These are phyloP conservation scores for Poteriospumella lacustris DNA, from an alignment of 108 stramenopile genomes.

Conservation along the genomic window DNA sequence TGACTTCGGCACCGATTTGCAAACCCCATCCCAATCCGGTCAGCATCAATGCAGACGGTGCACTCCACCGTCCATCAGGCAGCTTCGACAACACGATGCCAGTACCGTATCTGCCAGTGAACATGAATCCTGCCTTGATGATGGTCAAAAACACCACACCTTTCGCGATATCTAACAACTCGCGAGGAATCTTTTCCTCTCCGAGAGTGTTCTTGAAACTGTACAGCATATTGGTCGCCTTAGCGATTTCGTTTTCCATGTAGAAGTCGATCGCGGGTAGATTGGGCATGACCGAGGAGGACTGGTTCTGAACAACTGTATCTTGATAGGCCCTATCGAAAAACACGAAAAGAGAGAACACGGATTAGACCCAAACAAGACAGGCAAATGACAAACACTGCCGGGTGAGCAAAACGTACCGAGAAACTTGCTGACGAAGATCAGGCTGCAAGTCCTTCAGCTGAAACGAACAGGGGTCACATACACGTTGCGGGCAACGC, in stretches of 20 bases:
- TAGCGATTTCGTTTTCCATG: constrained; percentile 49
- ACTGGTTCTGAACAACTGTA: constrained; percentile 36
- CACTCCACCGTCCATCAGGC: constrained; percentile 75
- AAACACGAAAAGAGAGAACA: background rate
- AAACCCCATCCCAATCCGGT: constrained; percentile 71
- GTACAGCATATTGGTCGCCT: constrained; percentile 50
- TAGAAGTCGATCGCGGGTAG: constrained; percentile 45
- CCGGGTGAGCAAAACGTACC: too few species aligned
- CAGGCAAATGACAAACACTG: background rate
- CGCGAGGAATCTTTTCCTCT: constrained; percentile 47
- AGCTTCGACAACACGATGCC: constrained; percentile 72
- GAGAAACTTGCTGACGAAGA: background rate
- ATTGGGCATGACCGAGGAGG: constrained; percentile 9
- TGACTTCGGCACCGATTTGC: constrained; percentile 75
- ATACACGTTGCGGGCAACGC: constrained; percentile 42
- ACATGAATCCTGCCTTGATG: constrained; percentile 74
- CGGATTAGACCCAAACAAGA: constrained; percentile 14
- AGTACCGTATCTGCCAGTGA: constrained; percentile 67
- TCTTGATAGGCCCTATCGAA: background rate
- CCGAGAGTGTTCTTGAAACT: constrained; percentile 38
- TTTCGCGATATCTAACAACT: constrained; percentile 54
- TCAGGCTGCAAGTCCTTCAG: constrained; percentile 30
- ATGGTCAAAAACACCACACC: constrained; percentile 72
- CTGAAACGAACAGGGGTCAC: constrained; percentile 35
- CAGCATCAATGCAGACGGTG: constrained; percentile 74